Evolutionary conservation across 495 filamentous ascomycete species (phyloP), one percentile per base, ranked within the genome.

Genomic region (Schizothecium vesticola): DNA sequence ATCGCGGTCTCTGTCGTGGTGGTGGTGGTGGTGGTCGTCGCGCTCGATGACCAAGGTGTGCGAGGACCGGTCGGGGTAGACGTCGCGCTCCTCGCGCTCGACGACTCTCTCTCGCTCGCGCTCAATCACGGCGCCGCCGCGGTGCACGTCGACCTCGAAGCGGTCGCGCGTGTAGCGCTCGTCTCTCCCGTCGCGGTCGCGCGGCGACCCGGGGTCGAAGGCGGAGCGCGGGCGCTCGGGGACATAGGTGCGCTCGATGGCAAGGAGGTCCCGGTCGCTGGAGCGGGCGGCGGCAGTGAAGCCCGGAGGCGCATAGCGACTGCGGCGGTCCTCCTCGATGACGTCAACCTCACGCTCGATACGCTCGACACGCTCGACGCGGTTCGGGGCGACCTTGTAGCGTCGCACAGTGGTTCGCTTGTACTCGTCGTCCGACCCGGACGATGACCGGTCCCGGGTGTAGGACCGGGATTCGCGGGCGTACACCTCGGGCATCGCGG

Each of bases 381-480:
- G 81, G 11, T 75, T 77, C 19, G 78, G 73, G 12, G 73, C 70
- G 59, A 85, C 85, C 62, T 86, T 85, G 76, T 88, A 88, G 51
- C 83, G 81, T 73, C 83, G 83, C 36, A 87, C 81, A 5, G 83
- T 86, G 28, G 81, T 85, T 67, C 76, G 75, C 66, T 76, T 81
- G 70, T 79, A 83, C 25, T 85, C 82, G 51, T 86, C 84, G 68
- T 79, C 79, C 3, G 79, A 81, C 43, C 80, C 78, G 7, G 78
- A 83, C n/a, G 78, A 74, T 66, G 81, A 82, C 59, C 78, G 75
- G 28, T 83, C 80, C 66, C 82, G 77, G 60, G 73, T 72, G 73
- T 83, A 82, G 64, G 75, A 70, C 67, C 80, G 79, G 75, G 80
- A 72, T 74, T 83, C 81, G 60, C 80, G 80, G 76, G 23, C 61